Evolutionary conservation across 2,329 filamentous ascomycete genomes (phyloP), one percentile per base, ranked within the genome.

Genomic region (Dendrostoma leiphaemia): DNA sequence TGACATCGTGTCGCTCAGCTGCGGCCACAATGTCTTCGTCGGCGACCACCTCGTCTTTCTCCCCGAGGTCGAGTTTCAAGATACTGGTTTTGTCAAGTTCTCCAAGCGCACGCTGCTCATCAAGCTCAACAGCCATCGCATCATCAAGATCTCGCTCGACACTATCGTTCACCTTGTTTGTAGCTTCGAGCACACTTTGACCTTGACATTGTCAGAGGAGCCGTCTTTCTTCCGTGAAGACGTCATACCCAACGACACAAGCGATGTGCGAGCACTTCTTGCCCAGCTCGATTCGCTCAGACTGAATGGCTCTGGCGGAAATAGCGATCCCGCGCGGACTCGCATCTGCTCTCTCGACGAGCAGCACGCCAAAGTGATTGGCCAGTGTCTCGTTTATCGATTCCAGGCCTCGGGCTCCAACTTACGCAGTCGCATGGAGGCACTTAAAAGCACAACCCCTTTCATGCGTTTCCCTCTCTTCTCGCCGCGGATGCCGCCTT

Each of bases 91-190:
- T 17, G 74, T 62, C 41, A 73, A 71, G 51, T 81, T 83, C 59
- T 69, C 71, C 10, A 74, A 71, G 50, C 65, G 68, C 6, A 61
- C 61, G 3, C 61, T 84, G 47, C 70, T 75, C 26, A 58, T 82
- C 32, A 69, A 57, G 0, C 63, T 76, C 2, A 19, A 23, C 0
- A 48, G 51, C 4, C 60, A 59, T 1, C 57, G 59, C 0, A 56
- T 71, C 4, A 67, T 84, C 31, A 74, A 81, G 46, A 75, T 85
- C 13, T 69, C 76, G 0, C 76, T 79, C 34, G 70, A 72, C 19
- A 78, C 70, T 2, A 74, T 83, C 29, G 59, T 77, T 26, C 74
- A 80, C 47, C 62, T 78, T 8, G 66, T 81, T 2, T 61, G 72
- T 66, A 64, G 65, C 29, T 31, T 62, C 19, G 47, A 70, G 58